Base-by-base conservation (phyloP, 306 rosid genomes). In the Sphenostylis stenocarpa region DNA sequence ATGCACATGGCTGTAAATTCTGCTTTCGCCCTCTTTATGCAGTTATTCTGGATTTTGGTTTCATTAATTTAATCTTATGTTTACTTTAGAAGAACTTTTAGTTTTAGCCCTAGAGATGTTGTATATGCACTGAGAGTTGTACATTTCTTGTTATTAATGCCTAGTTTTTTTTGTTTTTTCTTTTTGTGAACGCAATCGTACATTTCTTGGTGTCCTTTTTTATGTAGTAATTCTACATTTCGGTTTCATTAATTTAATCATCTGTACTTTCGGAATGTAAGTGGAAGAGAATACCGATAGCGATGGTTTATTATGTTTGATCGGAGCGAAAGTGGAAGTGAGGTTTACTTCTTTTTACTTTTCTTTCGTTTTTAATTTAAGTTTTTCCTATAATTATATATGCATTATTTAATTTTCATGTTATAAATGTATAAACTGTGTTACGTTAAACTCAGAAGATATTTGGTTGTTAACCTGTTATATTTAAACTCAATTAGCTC, bases 1-100 rank as follows among this genome's bases (percentile, higher is more conserved):
- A 36, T 60, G 34, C 73, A 36, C 47, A 56, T 67, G 72, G 82
- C 73, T 93, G 91, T 88, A 87, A 56, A 80, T 77, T 78, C 83
- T 64, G 80, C 26, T 64, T 77, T 61, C 20, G 47, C 65, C 44
- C 43, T 74, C 57, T 21, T 68, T 34, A 39, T 48, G 62, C 67
- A 17, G 47, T 49, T 19, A 38, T 29, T 15, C 16, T 78, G 56
- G 70, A 65, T 82, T 70, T 77, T 70, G 26, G 52, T 44, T 73
- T 26, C 60, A 52, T 63, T 70, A 7, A 44, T 62, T 65, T 63
- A 39, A 36, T n/a, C 24, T 4, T 44, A 58, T 60, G 68, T 62
- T 26, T 57, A 60, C 66, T 6, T 29, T 6, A 60, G 41, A 60
- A 45, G 13, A 47, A 47, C 76, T 64, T 58, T 2, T 63, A 34